A percentile compares a stretch with the other conserved stretches of the same genome.
These are phyloP conservation scores for Beauveria medogensis DNA, from an alignment of 2,329 filamentous ascomycete genomes.

Conservation along the genomic window DNA sequence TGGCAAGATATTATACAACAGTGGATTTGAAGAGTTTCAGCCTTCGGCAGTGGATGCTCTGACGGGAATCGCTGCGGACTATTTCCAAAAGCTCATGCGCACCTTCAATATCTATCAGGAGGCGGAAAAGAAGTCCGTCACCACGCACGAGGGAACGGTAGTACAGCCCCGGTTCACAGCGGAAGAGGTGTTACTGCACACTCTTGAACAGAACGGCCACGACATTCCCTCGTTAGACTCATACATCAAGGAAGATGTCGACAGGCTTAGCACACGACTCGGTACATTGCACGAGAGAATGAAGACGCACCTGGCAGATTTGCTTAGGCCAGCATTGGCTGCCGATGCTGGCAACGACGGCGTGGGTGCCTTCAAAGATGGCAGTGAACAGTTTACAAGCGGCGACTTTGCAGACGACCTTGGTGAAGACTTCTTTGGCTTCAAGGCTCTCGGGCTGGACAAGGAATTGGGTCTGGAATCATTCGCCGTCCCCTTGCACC, in stretches of 20 bases:
- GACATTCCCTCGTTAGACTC: slow-evolving; percentile 73
- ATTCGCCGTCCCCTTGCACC: slow-evolving; percentile 85
- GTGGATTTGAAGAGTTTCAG: slow-evolving; percentile 94
- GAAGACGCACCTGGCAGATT: slow-evolving; percentile 85
- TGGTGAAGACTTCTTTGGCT: slow-evolving; percentile 97
- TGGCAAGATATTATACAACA: slow-evolving; percentile 90
- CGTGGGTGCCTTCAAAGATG: slow-evolving; percentile 86
- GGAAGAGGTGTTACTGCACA: slow-evolving; percentile 83
- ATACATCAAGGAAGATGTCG: slow-evolving; percentile 91
- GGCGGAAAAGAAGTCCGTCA: slow-evolving; percentile 62
- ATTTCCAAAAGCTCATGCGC: slow-evolving; percentile 74
- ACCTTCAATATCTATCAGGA: slow-evolving; percentile 80
- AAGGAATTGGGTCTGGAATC: slow-evolving; percentile 82
- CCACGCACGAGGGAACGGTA: slow-evolving; percentile 32
- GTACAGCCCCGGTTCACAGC: slow-evolving; percentile 62
- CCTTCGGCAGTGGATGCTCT: slow-evolving; percentile 86
- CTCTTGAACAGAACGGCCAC: slow-evolving; percentile 73
- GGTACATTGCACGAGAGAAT: slow-evolving; percentile 85
- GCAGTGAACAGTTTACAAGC: slow-evolving; percentile 91
- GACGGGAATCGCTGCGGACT: slow-evolving; percentile 82
- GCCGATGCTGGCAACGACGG: slow-evolving; percentile 71
- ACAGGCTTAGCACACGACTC: slow-evolving; percentile 72
- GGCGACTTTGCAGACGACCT: slow-evolving; percentile 97
- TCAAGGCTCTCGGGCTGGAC: slow-evolving; percentile 88
- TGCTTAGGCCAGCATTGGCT: slow-evolving; percentile 79